Evolutionary conservation across 106 monocot species (phyloP).

Genomic region (Allium cepa): DNA sequence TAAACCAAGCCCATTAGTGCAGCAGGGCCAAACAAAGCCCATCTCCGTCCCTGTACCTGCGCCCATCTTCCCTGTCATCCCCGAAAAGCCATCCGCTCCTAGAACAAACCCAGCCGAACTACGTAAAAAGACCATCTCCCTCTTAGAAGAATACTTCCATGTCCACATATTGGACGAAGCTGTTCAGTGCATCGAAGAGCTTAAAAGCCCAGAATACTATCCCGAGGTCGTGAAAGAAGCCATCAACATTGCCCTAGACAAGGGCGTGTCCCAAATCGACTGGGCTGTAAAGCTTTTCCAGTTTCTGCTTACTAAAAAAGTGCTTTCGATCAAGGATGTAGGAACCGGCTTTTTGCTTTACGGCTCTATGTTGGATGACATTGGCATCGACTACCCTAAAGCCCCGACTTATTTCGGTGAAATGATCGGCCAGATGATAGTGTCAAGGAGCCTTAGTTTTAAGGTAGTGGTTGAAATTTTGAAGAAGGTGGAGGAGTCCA

Average conservation of each 20-base stretch:
- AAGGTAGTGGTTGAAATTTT: constrained; percentile 58
- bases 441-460: constrained; percentile 37
- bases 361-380: constrained; percentile 62
- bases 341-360: constrained; percentile 60
- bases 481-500: constrained; percentile 27
- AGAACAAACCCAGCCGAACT: constrained; percentile 26
- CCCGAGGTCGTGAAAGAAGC: constrained; percentile 89
- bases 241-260: constrained; percentile 60
- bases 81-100: constrained; percentile 17
- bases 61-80: constrained; percentile 9
- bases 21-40: constrained; percentile 14
- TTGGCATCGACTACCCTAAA: constrained; percentile 75
- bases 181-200: constrained; percentile 69
- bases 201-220: constrained; percentile 68
- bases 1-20: constrained; percentile 69
- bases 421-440: constrained; percentile 49
- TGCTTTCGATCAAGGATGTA: constrained; percentile 40
- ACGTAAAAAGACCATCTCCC: constrained; percentile 68
- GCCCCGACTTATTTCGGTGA: constrained; percentile 71
- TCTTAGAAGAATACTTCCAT: constrained; percentile 83
- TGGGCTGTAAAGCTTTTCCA: constrained; percentile 39
- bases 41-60: constrained; percentile 5
- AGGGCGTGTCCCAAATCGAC: constrained; percentile 32
- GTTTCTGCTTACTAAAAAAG: constrained; percentile 27
- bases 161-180: constrained; percentile 73